phyloP scores from a whole-genome alignment of 495 filamentous ascomycete genomes.

The Lepraria neglecta region DNA sequence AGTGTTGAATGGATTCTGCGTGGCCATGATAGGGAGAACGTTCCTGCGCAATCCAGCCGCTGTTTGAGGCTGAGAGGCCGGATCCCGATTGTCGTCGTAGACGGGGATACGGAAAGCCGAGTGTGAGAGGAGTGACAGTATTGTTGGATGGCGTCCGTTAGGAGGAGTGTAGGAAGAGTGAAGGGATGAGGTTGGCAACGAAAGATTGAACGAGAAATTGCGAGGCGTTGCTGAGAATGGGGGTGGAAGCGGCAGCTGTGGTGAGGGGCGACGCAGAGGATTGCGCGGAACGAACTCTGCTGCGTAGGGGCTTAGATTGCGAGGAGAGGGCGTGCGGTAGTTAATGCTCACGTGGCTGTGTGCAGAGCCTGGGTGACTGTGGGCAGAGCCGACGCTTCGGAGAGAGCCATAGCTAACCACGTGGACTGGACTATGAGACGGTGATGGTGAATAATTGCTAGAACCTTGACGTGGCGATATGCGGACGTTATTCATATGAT shows the following conservation, averaged over 20 bases:
- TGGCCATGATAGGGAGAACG: slow-evolving; percentile 7
- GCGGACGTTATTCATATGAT: background rate
- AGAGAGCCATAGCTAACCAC: slow-evolving; percentile 16
- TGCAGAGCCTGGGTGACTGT: slow-evolving; percentile 22
- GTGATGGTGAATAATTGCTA: slow-evolving; percentile 4
- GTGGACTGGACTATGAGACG: background rate
- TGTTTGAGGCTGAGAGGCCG: slow-evolving; percentile 49
- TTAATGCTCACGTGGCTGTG: slow-evolving; percentile 18
- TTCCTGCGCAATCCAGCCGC: slow-evolving; percentile 43
- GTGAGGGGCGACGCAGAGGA: slow-evolving; percentile 18
- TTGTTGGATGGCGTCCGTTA: background rate
- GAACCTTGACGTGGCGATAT: slow-evolving; percentile 1
- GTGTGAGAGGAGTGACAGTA: slow-evolving; percentile 2
- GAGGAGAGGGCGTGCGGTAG: slow-evolving; percentile 7
- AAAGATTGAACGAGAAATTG: slow-evolving; percentile 15
- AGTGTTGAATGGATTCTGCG: slow-evolving; percentile 20
- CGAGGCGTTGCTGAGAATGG: slow-evolving; percentile 36
- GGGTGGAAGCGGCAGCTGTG: slow-evolving; percentile 34
- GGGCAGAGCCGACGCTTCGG: slow-evolving; percentile 18
- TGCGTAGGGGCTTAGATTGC: slow-evolving; percentile 13
- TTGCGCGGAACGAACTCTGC: slow-evolving; percentile 17
- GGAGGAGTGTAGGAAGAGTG: slow-evolving; percentile 15
- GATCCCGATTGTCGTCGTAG: slow-evolving; percentile 48
- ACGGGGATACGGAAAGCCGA: slow-evolving; percentile 26
- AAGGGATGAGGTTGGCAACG: slow-evolving; percentile 21